Evolutionary conservation across 257 asterid genomes (phyloP).

Genomic region (Solanum tarijense): DNA sequence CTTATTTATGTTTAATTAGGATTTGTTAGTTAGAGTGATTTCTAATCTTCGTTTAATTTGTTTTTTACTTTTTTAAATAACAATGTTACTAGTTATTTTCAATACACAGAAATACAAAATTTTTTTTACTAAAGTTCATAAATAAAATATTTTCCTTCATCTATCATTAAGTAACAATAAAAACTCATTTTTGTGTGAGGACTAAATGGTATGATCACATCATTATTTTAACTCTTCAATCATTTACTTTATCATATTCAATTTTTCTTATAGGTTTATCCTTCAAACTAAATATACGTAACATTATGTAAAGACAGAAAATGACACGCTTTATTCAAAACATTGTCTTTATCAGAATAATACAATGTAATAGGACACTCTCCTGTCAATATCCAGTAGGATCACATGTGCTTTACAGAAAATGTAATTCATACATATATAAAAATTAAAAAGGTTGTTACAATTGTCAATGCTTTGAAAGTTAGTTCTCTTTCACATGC

Average conservation of each 20-base stretch:
- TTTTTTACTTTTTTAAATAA: no score
- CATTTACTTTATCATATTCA: not conserved
- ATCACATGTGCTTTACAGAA: not conserved
- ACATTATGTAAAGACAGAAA: not conserved
- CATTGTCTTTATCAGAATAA: not conserved
- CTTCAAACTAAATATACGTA: no score
- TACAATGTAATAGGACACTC: not conserved
- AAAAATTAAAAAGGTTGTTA: not conserved
- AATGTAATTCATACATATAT: not conserved
- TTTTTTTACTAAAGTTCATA: no score
- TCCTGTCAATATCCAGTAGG: not conserved
- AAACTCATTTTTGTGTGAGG: no score
- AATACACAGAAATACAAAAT: no score
- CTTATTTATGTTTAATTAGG: no score
- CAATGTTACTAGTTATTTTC: no score
- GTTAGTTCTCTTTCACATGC: not conserved
- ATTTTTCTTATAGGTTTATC: not conserved
- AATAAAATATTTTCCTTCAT: no score
- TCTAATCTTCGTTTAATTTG: fast-evolving
- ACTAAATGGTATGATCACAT: no score
- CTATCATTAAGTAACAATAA: no score
- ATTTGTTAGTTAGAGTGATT: no score
- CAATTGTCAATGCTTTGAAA: not conserved
- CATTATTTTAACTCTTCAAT: no score
- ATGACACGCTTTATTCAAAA: not conserved